Conservation (phyloP, 2,329 filamentous ascomycete genomes). For the Trichophaea hybrida region DNA sequence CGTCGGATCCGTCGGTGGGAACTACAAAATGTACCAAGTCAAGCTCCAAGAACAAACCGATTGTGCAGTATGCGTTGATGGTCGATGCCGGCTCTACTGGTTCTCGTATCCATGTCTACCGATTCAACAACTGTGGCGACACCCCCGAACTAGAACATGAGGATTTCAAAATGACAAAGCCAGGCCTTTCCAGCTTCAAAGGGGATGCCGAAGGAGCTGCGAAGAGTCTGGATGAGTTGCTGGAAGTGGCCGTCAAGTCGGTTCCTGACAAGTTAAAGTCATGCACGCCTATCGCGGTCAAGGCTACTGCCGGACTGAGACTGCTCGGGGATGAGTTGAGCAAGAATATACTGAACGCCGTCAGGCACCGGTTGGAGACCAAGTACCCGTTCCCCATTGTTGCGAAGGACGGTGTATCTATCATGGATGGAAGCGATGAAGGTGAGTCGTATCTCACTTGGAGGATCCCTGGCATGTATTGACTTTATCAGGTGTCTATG, state of each 20-base stretch:
- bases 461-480: neutral
- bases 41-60: constrained; percentile 72
- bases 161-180: constrained; percentile 88
- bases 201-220: constrained; percentile 77
- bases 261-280: constrained; percentile 79
- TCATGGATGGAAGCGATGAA: constrained; percentile 96
- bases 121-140: constrained; percentile 95
- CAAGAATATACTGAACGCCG: constrained; percentile 69
- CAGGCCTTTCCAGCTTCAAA: constrained; percentile 70
- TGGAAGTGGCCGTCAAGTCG: constrained; percentile 68
- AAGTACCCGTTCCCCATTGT: constrained; percentile 92
- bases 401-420: constrained; percentile 71
- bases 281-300: constrained; percentile 94
- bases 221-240: constrained; percentile 70
- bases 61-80: constrained; percentile 97
- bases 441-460: constrained; percentile 30
- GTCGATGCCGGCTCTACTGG: constrained; percentile 96
- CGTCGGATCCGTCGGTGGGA: constrained; percentile 47
- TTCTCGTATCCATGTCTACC: constrained; percentile 95
- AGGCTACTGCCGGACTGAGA: constrained; percentile 87
- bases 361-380: constrained; percentile 69
- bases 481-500: constrained; percentile 53
- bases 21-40: constrained; percentile 69
- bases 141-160: constrained; percentile 92
- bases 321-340: constrained; percentile 71